A percentile compares a stretch with the other conserved stretches of the same genome.
phyloP scores from a whole-genome alignment of 1,139 yeast species.

The Geotrichum restrictum region DNA sequence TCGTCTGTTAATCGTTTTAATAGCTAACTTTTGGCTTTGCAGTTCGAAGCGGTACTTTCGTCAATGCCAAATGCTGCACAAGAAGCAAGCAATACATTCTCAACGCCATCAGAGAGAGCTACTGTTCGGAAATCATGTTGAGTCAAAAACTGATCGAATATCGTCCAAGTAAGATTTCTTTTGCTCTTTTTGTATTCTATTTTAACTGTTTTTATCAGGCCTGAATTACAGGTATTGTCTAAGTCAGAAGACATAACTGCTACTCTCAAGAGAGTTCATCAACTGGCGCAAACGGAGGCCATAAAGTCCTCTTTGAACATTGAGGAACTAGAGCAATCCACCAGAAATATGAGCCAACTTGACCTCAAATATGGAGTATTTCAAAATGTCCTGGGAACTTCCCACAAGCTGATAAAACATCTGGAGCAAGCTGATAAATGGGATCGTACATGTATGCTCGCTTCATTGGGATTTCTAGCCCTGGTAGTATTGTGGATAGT shows the following conservation, averaged over 20 bases:
- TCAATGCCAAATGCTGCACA: conserved; percentile 35
- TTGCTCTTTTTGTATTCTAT: neutral
- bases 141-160: neutral
- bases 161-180: conserved; percentile 9
- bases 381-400: conserved; percentile 51
- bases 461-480: conserved; percentile 55
- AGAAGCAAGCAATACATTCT: conserved; percentile 26
- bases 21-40: neutral
- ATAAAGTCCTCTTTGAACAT: conserved; percentile 59
- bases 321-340: conserved; percentile 57
- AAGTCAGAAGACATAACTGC: conserved; percentile 54
- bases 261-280: conserved; percentile 52
- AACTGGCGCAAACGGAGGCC: conserved; percentile 46
- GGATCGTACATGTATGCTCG: conserved; percentile 58
- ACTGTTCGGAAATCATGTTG: conserved; percentile 26
- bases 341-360: conserved; percentile 49
- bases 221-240: conserved; percentile 42
- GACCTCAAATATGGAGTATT: conserved; percentile 53
- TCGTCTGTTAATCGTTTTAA: neutral
- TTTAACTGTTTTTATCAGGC: conserved; percentile 16
- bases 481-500: conserved; percentile 58
- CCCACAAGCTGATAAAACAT: conserved; percentile 55
- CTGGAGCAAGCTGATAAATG: conserved; percentile 64
- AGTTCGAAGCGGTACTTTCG: conserved; percentile 29
- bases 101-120: conserved; percentile 31